A percentile compares a stretch with the other conserved stretches of the same genome.
These are phyloP conservation scores for Endoconidiophora laricicola DNA, from an alignment of 2,329 filamentous ascomycete genomes.

Conservation along the genomic window DNA sequence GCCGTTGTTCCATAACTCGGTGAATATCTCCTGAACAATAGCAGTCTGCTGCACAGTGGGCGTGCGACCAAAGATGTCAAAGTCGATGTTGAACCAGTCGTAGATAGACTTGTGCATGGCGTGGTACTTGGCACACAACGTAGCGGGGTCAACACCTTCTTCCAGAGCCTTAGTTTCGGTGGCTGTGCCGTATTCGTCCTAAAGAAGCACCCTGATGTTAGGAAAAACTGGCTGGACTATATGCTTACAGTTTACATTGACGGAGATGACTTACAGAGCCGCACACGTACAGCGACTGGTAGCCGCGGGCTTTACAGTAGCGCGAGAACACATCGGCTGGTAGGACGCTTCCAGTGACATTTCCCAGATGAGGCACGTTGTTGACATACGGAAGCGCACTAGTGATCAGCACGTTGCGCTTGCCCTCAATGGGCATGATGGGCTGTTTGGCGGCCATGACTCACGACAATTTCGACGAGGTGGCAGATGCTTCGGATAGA, in stretches of 20 bases:
- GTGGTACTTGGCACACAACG: conserved; percentile 87
- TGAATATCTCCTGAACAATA: conserved; percentile 85
- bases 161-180: conserved; percentile 92
- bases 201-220: conserved; percentile 23
- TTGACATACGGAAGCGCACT: conserved; percentile 73
- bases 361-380: conserved; percentile 69
- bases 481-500: neutral
- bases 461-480: neutral
- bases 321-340: conserved; percentile 75
- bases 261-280: conserved; percentile 31
- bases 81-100: conserved; percentile 88
- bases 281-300: conserved; percentile 71
- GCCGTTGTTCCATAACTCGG: conserved; percentile 72
- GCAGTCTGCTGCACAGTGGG: conserved; percentile 77
- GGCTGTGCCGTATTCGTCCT: conserved; percentile 86
- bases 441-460: conserved; percentile 18
- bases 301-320: conserved; percentile 64
- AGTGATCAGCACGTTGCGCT: conserved; percentile 80
- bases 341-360: conserved; percentile 74
- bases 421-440: conserved; percentile 50
- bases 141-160: conserved; percentile 62
- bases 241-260: neutral
- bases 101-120: conserved; percentile 80
- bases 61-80: conserved; percentile 89
- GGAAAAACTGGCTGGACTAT: neutral